A percentile compares a stretch with the other conserved stretches of the same genome.
phyloP scores from a whole-genome alignment of 2,329 filamentous ascomycete genomes.

The Graphilbum fragrans region DNA sequence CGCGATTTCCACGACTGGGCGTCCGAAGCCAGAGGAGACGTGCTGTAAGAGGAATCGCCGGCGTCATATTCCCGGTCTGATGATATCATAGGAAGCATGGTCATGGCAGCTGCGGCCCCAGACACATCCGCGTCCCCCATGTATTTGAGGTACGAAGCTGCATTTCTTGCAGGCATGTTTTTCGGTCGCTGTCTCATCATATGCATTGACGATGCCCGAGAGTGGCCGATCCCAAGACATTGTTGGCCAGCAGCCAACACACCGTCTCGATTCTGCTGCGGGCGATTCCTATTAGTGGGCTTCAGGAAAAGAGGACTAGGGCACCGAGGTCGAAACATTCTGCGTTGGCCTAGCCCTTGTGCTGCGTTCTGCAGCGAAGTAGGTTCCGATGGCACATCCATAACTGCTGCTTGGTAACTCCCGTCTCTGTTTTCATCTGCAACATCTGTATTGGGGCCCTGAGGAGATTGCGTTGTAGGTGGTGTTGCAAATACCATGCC shows the following conservation, averaged over 20 bases:
- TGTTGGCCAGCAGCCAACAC: too few species aligned
- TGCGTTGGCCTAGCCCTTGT: not conserved
- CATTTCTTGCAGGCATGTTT: too few species aligned
- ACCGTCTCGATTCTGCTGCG: too few species aligned
- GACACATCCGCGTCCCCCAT: not conserved
- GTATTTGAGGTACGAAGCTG: not conserved
- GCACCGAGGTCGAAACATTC: not conserved
- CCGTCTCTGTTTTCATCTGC: too few species aligned
- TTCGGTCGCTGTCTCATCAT: not conserved
- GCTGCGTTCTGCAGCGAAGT: not conserved
- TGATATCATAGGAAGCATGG: not conserved
- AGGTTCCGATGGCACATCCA: not conserved
- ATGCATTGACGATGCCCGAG: too few species aligned
- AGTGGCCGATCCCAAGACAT: too few species aligned
- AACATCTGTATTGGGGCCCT: not conserved
- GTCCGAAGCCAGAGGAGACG: constrained; percentile 7
- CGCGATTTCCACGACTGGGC: not conserved
- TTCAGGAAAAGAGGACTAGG: not conserved
- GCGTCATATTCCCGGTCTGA: constrained; percentile 7
- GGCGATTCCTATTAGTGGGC: too few species aligned
- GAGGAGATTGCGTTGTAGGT: not conserved
- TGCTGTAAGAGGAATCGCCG: constrained; percentile 9
- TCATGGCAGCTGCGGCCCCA: not conserved
- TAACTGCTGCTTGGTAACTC: not conserved
- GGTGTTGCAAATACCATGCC: not conserved